phyloP scores from a whole-genome alignment of 805 yeast species.

The Kazachstania psychrophila region DNA sequence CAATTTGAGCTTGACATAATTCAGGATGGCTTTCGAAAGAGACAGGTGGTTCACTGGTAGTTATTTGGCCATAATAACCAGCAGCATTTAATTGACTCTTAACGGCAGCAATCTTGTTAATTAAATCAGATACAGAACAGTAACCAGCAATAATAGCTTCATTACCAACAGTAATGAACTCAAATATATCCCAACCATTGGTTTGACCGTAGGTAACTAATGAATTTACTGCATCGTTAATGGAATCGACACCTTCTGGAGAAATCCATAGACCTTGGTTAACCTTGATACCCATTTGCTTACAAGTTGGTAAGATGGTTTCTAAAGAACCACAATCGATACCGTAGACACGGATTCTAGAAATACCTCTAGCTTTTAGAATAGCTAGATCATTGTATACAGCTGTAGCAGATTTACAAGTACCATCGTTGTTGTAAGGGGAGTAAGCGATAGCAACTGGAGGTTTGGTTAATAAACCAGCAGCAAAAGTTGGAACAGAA shows the following conservation, averaged over 20 bases:
- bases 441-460: conserved; percentile 65
- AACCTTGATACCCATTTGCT: conserved; percentile 52
- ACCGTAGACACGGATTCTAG: conserved; percentile 69
- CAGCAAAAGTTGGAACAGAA: conserved; percentile 4
- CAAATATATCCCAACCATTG: conserved; percentile 65
- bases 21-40: conserved; percentile 52
- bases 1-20: conserved; percentile 65
- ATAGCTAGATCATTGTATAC: conserved; percentile 50
- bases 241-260: conserved; percentile 54
- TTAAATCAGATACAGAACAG: conserved; percentile 52
- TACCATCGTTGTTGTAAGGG: conserved; percentile 62
- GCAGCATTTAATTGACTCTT: conserved; percentile 48
- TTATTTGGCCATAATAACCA: conserved; percentile 68
- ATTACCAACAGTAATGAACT: conserved; percentile 74
- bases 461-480: conserved; percentile 24
- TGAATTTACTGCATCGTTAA: conserved; percentile 48
- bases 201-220: conserved; percentile 45
- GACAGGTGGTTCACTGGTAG: conserved; percentile 89
- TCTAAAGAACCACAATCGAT: conserved; percentile 70
- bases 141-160: conserved; percentile 69
- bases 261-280: conserved; percentile 86
- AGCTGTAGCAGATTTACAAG: conserved; percentile 51
- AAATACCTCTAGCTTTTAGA: conserved; percentile 54
- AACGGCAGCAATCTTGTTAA: conserved; percentile 55
- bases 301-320: conserved; percentile 55